These are phyloP conservation scores for Pelomyxa schiedti DNA, from an alignment of 78 protist species.

Conservation along the genomic window DNA sequence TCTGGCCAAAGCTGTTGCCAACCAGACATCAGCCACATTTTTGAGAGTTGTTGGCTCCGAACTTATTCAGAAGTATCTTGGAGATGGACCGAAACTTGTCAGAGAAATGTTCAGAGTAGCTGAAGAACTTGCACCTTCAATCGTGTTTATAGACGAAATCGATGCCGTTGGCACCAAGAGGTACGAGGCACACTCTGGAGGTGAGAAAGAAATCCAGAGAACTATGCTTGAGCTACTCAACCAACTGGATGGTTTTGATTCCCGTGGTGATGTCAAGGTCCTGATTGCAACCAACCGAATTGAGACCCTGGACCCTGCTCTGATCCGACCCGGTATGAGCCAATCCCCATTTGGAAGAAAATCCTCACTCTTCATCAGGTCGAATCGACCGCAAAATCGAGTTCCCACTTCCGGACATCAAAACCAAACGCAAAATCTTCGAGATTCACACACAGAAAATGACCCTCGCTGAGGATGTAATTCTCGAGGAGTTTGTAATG, in stretches of 20 bases:
- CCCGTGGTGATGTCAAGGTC: conserved; percentile 96
- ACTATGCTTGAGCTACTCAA: conserved; percentile 99
- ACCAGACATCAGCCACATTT: conserved; percentile 97
- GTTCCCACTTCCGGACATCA: conserved; percentile 96
- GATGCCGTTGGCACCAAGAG: conserved; percentile 99
- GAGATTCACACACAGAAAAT: conserved; percentile 86
- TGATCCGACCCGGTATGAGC: conserved; percentile 73
- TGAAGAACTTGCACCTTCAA: conserved; percentile 94
- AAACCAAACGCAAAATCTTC: conserved; percentile 82
- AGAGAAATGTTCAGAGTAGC: conserved; percentile 96
- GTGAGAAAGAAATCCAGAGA: conserved; percentile 98
- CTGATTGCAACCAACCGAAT: conserved; percentile 98
- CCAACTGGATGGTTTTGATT: conserved; percentile 99
- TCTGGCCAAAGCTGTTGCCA: conserved; percentile 99
- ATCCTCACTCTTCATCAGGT: conserved; percentile 99
- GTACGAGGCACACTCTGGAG: conserved; percentile 91
- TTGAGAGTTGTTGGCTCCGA: conserved; percentile 98
- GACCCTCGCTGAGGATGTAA: conserved; percentile 94
- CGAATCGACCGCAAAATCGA: conserved; percentile 99
- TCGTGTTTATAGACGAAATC: conserved; percentile 99
- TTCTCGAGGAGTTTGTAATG: conserved; percentile 89
- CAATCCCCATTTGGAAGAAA: conserved; percentile 94
- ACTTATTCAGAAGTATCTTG: conserved; percentile 97
- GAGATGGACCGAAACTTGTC: conserved; percentile 99
- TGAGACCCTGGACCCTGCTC: conserved; percentile 89